These are phyloP conservation scores for Boletus sp. DNA, from an alignment of 1,284 basidiomycete genomes.

Conservation along the genomic window DNA sequence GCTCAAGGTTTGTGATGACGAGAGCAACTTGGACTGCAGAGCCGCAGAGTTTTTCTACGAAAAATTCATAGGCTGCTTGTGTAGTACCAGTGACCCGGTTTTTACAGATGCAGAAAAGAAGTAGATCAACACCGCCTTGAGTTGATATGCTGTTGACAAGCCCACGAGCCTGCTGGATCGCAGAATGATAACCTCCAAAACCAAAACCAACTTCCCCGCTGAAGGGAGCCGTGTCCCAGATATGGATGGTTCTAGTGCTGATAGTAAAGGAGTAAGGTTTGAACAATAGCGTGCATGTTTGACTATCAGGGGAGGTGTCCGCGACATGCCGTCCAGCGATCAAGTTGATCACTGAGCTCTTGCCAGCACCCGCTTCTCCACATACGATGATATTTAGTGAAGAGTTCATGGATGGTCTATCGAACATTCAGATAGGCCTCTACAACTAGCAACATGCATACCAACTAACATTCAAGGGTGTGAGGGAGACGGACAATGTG, in stretches of 20 bases:
- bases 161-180: slow-evolving; percentile 41
- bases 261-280: slow-evolving; percentile 31
- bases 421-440: slow-evolving; percentile 26
- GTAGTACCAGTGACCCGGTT: slow-evolving; percentile 38
- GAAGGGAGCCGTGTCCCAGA: slow-evolving; percentile 50
- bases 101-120: slow-evolving; percentile 45
- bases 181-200: slow-evolving; percentile 34
- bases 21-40: slow-evolving; percentile 42
- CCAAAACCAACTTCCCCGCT: no score
- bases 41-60: slow-evolving; percentile 41
- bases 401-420: slow-evolving; percentile 26
- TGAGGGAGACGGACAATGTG: background rate
- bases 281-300: slow-evolving; percentile 37
- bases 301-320: slow-evolving; percentile 29
- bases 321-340: slow-evolving; percentile 35
- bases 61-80: slow-evolving; percentile 45
- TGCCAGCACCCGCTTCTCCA: slow-evolving; percentile 39
- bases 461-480: slow-evolving; percentile 12
- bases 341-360: slow-evolving; percentile 40
- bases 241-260: slow-evolving; percentile 14
- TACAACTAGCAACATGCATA: slow-evolving; percentile 18
- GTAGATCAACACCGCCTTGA: slow-evolving; percentile 41
- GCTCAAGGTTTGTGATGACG: slow-evolving; percentile 45
- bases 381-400: slow-evolving; percentile 39
- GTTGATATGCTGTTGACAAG: slow-evolving; percentile 38